These are phyloP conservation scores for Tolypocladium endophyticum DNA, from an alignment of 2,329 filamentous ascomycete species.

Conservation along the genomic window DNA sequence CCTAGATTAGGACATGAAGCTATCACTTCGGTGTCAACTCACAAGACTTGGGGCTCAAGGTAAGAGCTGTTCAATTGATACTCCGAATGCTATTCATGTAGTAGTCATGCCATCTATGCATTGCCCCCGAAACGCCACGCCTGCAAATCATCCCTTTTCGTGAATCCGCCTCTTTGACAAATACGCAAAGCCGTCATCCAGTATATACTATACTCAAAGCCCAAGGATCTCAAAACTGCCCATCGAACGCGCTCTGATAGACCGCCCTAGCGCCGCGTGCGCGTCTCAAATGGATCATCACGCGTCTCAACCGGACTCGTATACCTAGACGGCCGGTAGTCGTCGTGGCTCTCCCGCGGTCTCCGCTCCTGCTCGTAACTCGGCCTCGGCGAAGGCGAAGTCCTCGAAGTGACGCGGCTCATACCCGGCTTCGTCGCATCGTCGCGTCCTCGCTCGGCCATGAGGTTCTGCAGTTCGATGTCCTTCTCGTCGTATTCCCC, in stretches of 20 bases:
- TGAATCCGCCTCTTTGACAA: background rate
- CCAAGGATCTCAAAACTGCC: background rate
- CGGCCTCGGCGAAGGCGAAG: background rate
- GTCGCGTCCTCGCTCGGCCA: background rate
- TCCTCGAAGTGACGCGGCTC: background rate
- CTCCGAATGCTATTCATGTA: background rate
- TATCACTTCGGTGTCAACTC: background rate
- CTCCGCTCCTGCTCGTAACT: constrained; percentile 2
- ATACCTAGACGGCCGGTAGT: constrained; percentile 20
- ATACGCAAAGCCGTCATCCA: background rate
- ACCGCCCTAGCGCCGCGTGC: background rate
- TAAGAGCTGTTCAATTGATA: background rate
- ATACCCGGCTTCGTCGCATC: background rate
- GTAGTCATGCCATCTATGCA: background rate
- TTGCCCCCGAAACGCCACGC: background rate
- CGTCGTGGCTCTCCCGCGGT: constrained; percentile 13
- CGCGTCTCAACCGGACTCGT: constrained; percentile 22
- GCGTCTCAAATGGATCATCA: constrained; percentile 15
- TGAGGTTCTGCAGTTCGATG: constrained; percentile 7
- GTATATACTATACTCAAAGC: background rate
- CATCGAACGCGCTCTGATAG: background rate
- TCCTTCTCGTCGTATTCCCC: constrained; percentile 6
- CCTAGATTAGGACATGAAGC: background rate
- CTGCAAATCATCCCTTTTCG: background rate
- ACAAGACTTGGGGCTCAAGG: too few species aligned